phyloP scores from a whole-genome alignment of 306 rosid species.

The Purshia tridentata region DNA sequence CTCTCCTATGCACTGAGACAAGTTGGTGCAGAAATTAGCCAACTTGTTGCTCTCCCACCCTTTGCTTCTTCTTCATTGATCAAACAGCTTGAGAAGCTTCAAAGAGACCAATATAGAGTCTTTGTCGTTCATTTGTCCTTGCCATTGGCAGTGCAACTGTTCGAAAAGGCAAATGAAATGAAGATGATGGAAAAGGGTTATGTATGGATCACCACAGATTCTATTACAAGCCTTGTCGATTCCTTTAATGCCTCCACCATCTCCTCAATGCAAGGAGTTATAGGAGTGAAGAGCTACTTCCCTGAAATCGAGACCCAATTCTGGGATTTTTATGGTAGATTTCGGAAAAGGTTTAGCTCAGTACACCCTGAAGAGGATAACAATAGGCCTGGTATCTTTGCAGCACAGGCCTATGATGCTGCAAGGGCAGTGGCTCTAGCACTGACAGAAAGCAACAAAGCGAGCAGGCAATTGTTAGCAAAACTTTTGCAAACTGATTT shows the following conservation, averaged over 20 bases:
- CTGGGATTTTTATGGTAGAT: slow-evolving; percentile 23
- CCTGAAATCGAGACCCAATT: slow-evolving; percentile 11
- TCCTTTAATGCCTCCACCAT: slow-evolving; percentile 44
- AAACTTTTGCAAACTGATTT: slow-evolving; percentile 29
- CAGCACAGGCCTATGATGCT: slow-evolving; percentile 53
- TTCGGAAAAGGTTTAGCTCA: slow-evolving; percentile 26
- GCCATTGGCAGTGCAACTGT: slow-evolving; percentile 34
- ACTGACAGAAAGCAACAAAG: slow-evolving; percentile 20
- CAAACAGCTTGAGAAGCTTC: slow-evolving; percentile 40
- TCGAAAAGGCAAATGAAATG: slow-evolving; percentile 39
- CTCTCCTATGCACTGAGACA: slow-evolving; percentile 31
- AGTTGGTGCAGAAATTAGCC: slow-evolving; percentile 27
- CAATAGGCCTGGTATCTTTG: slow-evolving; percentile 45
- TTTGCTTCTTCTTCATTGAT: slow-evolving; percentile 38
- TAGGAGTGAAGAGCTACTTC: slow-evolving; percentile 45
- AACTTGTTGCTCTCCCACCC: slow-evolving; percentile 35
- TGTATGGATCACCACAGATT: slow-evolving; percentile 57
- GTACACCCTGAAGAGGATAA: slow-evolving; percentile 36
- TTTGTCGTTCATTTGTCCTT: slow-evolving; percentile 42
- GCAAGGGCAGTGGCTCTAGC: slow-evolving; percentile 37
- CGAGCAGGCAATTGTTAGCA: slow-evolving; percentile 21
- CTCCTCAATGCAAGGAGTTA: slow-evolving; percentile 50
- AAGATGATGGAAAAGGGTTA: slow-evolving; percentile 48
- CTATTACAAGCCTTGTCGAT: slow-evolving; percentile 47
- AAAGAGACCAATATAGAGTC: slow-evolving; percentile 33